A percentile compares a stretch with the other conserved stretches of the same genome.
These are phyloP conservation scores for Neonectria hederae DNA, from an alignment of 2,329 filamentous ascomycete species.

Conservation along the genomic window DNA sequence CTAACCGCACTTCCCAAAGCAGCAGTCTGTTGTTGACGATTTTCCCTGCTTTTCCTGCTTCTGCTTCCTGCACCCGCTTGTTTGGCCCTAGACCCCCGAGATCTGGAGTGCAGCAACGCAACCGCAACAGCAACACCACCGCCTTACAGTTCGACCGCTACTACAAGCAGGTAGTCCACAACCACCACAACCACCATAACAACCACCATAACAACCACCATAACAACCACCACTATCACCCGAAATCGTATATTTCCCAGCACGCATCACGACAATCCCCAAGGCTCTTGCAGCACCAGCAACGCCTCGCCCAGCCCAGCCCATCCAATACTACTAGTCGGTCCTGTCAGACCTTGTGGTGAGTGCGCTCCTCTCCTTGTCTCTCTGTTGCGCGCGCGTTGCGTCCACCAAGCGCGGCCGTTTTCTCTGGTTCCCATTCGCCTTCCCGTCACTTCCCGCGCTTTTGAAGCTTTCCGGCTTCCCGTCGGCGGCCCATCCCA, in stretches of 20 bases:
- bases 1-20: constrained; percentile 36
- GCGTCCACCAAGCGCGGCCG: constrained; percentile 30
- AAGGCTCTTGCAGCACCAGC: constrained; percentile 7
- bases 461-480: constrained; percentile 37
- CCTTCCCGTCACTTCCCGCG: constrained; percentile 41
- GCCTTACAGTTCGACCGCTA: neutral
- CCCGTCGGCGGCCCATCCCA: constrained; percentile 34
- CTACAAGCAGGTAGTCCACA: neutral
- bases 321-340: neutral
- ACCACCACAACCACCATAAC: constrained; percentile 8
- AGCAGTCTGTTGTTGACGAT: constrained; percentile 38
- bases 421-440: constrained; percentile 30
- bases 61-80: constrained; percentile 23
- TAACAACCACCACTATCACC: constrained; percentile 5
- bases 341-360: constrained; percentile 7
- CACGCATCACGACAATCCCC: constrained; percentile 13
- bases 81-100: constrained; percentile 19
- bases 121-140: constrained; percentile 13
- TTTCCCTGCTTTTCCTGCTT: constrained; percentile 27
- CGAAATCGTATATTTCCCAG: constrained; percentile 8
- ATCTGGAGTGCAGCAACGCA: constrained; percentile 24
- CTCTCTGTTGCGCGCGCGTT: constrained; percentile 16
- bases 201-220: neutral
- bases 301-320: no score
- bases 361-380: constrained; percentile 8